Evolutionary conservation across 768 basidiomycete species (phyloP), one percentile per base, ranked within the genome.

Genomic region (Crepidotus variabilis): DNA sequence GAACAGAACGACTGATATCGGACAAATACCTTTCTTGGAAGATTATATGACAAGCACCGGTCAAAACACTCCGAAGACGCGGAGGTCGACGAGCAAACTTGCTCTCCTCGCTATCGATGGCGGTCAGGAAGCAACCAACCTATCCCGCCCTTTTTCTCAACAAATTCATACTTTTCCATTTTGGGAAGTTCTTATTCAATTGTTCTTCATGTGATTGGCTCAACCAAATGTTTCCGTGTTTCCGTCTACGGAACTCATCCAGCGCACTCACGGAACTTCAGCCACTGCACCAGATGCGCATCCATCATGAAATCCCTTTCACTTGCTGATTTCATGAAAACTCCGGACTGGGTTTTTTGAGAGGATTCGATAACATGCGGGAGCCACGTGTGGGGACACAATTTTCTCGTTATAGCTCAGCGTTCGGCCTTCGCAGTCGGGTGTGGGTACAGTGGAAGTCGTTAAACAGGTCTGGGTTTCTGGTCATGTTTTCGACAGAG

Each of bases 121-220:
- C 39, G 39, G 39, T 43, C 39, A 43, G 39, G 18, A 43, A 43
- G 39, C 39, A 43, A 43, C 39, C 39, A 43, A 43, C 39, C 13
- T 16, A 14, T 14, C 39, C 18, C 39, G 18, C 13, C 39, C 13
- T 43, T 43, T 24, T 54, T 28, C 8, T 28, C 28, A 28, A 28
- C 22, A 47, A 21, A 6, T 18, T 18, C 51, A 16, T 23, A n/a
- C n/a, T 10, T 50, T 50, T 50, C 22, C 48, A 24, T 20, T 4
- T 21, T 7, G 14, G 48, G 48, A 50, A 50, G 48, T 50, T 50
- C 48, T 7, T 50, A 50, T 50, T 50, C 51, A 52, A 52, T 21
- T 20, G 32, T 34, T 52, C 51, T 36, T 24, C 51, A 52, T 39
- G 35, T 52, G 51, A 52, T 52, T 52, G 51, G 51, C 24, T 35